Conservation (phyloP, 2,329 filamentous ascomycete genomes). For the Albifimbria verrucaria region DNA sequence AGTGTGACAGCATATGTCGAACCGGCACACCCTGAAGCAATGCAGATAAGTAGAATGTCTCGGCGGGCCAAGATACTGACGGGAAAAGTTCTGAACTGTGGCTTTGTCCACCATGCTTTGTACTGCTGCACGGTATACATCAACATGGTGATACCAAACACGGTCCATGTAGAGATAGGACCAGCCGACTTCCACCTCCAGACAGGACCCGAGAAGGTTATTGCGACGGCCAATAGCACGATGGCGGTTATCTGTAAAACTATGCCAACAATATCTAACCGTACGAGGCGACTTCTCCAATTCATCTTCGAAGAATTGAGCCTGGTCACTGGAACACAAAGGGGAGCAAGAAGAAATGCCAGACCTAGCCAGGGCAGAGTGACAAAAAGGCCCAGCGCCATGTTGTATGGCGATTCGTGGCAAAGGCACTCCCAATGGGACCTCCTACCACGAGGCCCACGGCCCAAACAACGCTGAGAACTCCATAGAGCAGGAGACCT, state of each 20-base stretch:
- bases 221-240: slow-evolving; percentile 39
- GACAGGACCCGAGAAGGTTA: slow-evolving; percentile 47
- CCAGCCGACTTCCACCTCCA: slow-evolving; percentile 45
- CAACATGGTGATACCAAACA: slow-evolving; percentile 35
- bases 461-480: slow-evolving; percentile 22
- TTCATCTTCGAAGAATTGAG: slow-evolving; percentile 15
- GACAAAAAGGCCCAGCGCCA: slow-evolving; percentile 50
- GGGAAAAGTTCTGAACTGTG: slow-evolving; percentile 37
- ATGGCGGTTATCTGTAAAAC: slow-evolving; percentile 26
- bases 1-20: slow-evolving; percentile 36
- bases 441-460: slow-evolving; percentile 18
- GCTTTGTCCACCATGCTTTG: neutral
- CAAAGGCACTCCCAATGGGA: slow-evolving; percentile 27
- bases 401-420: slow-evolving; percentile 28
- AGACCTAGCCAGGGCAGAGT: slow-evolving; percentile 42
- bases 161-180: slow-evolving; percentile 43
- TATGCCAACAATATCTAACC: slow-evolving; percentile 27
- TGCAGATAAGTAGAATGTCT: slow-evolving; percentile 38
- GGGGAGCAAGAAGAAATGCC: slow-evolving; percentile 35
- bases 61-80: slow-evolving; percentile 18
- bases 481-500: slow-evolving; percentile 10
- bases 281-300: slow-evolving; percentile 11
- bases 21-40: slow-evolving; percentile 32
- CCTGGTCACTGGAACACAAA: slow-evolving; percentile 38
- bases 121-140: neutral